A percentile compares a stretch with the other conserved stretches of the same genome.
phyloP scores from a whole-genome alignment of 352 stramenopile species.

The Phytophthora fragariaefolia region DNA sequence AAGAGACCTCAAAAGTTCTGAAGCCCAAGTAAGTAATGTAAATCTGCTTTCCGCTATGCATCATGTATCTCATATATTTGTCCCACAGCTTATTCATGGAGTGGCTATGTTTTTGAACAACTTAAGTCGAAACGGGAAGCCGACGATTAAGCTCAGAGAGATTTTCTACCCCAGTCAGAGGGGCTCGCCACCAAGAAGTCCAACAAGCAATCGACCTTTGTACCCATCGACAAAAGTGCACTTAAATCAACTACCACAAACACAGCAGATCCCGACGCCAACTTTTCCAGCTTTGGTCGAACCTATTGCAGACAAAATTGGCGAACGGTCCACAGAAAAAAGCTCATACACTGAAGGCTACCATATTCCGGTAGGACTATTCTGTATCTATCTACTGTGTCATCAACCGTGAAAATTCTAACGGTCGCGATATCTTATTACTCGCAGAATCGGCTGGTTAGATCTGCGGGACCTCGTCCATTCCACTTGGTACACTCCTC shows the following conservation, averaged over 20 bases:
- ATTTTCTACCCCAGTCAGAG: slow-evolving; percentile 17
- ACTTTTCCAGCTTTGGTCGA: slow-evolving; percentile 29
- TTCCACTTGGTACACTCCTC: slow-evolving; percentile 52
- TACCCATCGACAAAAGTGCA: slow-evolving; percentile 61
- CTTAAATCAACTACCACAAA: slow-evolving; percentile 53
- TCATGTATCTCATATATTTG: not conserved
- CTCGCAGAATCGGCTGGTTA: slow-evolving; percentile 51
- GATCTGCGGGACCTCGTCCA: slow-evolving; percentile 46
- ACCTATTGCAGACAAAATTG: slow-evolving; percentile 2
- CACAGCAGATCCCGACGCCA: slow-evolving; percentile 66
- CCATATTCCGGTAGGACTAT: slow-evolving; percentile 46
- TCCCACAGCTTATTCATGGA: slow-evolving; percentile 54
- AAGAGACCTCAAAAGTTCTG: slow-evolving; percentile 38
- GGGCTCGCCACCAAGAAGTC: slow-evolving; percentile 33
- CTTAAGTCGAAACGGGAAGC: slow-evolving; percentile 47
- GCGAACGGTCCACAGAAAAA: not conserved
- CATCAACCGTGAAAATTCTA: not conserved
- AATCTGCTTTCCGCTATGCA: not conserved
- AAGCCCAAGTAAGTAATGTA: slow-evolving; percentile 46
- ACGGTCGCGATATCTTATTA: not conserved
- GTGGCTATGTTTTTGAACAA: slow-evolving; percentile 59
- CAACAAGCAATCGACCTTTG: slow-evolving; percentile 38
- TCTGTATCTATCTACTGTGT: not conserved
- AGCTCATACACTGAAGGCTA: slow-evolving; percentile 41
- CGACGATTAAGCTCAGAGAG: slow-evolving; percentile 10